A percentile compares a stretch with the other conserved stretches of the same genome.
phyloP scores from a whole-genome alignment of 306 rosid species.

The Mucuna pruriens region DNA sequence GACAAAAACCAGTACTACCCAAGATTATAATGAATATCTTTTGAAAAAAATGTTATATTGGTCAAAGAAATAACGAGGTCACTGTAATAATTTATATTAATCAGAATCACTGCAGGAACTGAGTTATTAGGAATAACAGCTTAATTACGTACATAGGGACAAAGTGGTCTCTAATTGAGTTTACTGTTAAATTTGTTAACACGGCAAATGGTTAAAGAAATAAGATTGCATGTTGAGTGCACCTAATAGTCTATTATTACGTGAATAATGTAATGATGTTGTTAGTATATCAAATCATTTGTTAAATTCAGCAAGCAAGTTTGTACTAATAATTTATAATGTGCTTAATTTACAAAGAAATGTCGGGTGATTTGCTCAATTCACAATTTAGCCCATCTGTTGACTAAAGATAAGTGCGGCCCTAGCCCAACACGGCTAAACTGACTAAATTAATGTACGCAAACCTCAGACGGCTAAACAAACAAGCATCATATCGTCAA shows the following conservation, averaged over 20 bases:
- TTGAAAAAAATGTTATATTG: neutral
- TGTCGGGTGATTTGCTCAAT: constrained; percentile 6
- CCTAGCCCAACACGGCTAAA: constrained; percentile 38
- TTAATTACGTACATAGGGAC: constrained; percentile 4
- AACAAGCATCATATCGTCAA: neutral
- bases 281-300: constrained; percentile 22
- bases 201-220: neutral
- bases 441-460: neutral
- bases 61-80: neutral
- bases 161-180: constrained; percentile 7
- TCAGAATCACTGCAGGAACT: neutral
- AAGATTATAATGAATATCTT: neutral
- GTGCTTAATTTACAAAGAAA: neutral
- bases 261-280: neutral
- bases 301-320: neutral
- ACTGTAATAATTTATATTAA: neutral
- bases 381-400: constrained; percentile 24
- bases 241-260: neutral
- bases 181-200: constrained; percentile 26
- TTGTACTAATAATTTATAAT: constrained; percentile 10
- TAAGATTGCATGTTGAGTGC: constrained; percentile 22
- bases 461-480: constrained; percentile 7
- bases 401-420: neutral
- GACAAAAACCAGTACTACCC: neutral
- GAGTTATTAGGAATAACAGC: neutral